Base-by-base conservation (phyloP, 352 stramenopile genomes). In the Phytophthora megakarya region DNA sequence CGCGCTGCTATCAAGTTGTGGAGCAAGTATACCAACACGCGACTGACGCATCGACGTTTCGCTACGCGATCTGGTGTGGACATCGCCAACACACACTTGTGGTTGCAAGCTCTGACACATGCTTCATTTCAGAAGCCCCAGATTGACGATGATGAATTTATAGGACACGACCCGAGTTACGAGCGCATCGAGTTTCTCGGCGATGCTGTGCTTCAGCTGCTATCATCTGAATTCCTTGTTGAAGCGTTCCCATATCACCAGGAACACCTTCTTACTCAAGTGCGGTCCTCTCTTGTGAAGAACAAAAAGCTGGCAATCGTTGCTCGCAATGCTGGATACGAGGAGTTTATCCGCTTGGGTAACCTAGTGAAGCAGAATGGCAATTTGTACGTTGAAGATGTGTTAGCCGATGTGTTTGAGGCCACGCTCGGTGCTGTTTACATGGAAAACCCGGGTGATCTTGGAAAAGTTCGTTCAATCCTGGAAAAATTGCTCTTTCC, bases 121-220 rank as follows among this genome's bases (percentile, higher is more conserved):
- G 69, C 66, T 1, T 93, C 84, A 33, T 95, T 95, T 47, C 75
- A 89, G 62, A 80, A 74, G 16, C 79, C 80, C 2, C 80, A 89
- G 55, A 91, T 93, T 25, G 70, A 84, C 11, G 76, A 76, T 0
- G 81, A 81, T 40, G 84, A 89, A 44, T 93, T 90, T 40, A 57
- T 94, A 9, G 74, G 78, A 26, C 63, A 84, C 3, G 86, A 94
- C 18, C 67, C 84, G 33, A 92, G 70, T 46, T 94, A 94, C 59
- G 85, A 94, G 50, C 84, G 87, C 10, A 88, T 96, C 21, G 87
- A 94, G 68, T 96, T 94, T 60, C 71, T 96, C 12, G 88, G 88
- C 8, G 88, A 96, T 21, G 76, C 88, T 7, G 84, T 96, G 54
- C 65, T 96, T 12, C 83, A 96, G 56, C 47, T 95, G 16, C 66